phyloP scores from a whole-genome alignment of 805 yeast species.

The Teunomyces pallodes region DNA sequence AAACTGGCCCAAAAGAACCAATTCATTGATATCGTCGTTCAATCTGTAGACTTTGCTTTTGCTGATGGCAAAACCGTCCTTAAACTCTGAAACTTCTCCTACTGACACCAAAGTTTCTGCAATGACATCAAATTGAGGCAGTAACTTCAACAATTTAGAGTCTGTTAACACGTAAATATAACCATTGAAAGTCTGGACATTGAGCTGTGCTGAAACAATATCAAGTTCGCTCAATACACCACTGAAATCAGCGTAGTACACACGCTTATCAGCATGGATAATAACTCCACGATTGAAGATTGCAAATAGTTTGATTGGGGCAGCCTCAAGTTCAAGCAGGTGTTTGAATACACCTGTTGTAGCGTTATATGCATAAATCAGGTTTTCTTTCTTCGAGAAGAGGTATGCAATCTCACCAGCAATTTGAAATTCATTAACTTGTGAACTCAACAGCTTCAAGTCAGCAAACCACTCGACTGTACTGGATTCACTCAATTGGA shows the following conservation, averaged over 20 bases:
- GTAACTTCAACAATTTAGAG: constrained; percentile 8
- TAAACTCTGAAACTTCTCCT: constrained; percentile 5
- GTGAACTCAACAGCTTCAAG: constrained; percentile 10
- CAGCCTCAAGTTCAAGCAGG: constrained; percentile 7
- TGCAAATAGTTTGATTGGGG: constrained; percentile 7
- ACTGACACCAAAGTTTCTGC: constrained; percentile 1
- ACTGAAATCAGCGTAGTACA: constrained; percentile 10
- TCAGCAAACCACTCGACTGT: constrained; percentile 17
- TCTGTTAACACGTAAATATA: constrained; percentile 11
- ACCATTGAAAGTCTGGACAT: constrained; percentile 12
- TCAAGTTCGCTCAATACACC: constrained; percentile 12
- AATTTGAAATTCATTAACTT: constrained; percentile 5
- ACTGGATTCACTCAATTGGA: constrained; percentile 4
- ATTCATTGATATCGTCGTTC: constrained; percentile 1
- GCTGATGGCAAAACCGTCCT: constrained; percentile 10
- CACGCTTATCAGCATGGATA: not conserved
- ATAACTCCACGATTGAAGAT: constrained; percentile 11
- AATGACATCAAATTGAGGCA: constrained; percentile 4
- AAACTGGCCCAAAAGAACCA: not conserved
- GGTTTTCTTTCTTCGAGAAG: constrained; percentile 9
- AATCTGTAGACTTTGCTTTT: not conserved
- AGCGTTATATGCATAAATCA: constrained; percentile 12
- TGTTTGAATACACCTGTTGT: constrained; percentile 12
- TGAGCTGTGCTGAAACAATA: not conserved
- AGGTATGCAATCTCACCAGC: constrained; percentile 11